Conservation (phyloP, 768 basidiomycete species). For the Boletus patriciae region DNA sequence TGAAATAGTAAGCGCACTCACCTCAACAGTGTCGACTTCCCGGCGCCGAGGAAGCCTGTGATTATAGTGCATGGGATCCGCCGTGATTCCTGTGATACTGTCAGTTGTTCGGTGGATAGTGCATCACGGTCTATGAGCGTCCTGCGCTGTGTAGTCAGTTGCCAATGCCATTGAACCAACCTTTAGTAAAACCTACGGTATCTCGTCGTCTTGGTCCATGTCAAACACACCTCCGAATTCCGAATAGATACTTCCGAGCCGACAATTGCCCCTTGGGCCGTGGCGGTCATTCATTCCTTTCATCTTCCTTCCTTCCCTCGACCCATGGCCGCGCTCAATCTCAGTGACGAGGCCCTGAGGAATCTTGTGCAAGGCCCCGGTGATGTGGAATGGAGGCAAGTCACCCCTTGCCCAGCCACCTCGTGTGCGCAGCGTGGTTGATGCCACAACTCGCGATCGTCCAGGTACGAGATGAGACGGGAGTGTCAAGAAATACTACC, state of each 20-base stretch:
- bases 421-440: not conserved
- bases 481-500: constrained; percentile 92
- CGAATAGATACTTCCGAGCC: constrained; percentile 23
- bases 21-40: constrained; percentile 92
- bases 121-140: constrained; percentile 35
- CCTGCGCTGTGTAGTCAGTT: constrained; percentile 16
- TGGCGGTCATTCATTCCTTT: not conserved
- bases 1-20: constrained; percentile 24
- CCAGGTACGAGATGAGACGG: constrained; percentile 92
- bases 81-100: constrained; percentile 13
- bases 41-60: constrained; percentile 92
- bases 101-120: not conserved
- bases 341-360: constrained; percentile 45
- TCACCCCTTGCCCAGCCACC: constrained; percentile 5
- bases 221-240: constrained; percentile 27
- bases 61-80: constrained; percentile 89
- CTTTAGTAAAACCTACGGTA: constrained; percentile 49
- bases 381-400: constrained; percentile 83
- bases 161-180: constrained; percentile 6
- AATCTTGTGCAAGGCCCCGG: constrained; percentile 74
- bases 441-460: constrained; percentile 11
- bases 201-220: constrained; percentile 59
- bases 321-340: constrained; percentile 23
- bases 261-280: constrained; percentile 6
- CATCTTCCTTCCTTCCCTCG: not conserved